Evolutionary conservation across 78 protist species (phyloP).

Genomic region (Emiliania huxleyi): DNA sequence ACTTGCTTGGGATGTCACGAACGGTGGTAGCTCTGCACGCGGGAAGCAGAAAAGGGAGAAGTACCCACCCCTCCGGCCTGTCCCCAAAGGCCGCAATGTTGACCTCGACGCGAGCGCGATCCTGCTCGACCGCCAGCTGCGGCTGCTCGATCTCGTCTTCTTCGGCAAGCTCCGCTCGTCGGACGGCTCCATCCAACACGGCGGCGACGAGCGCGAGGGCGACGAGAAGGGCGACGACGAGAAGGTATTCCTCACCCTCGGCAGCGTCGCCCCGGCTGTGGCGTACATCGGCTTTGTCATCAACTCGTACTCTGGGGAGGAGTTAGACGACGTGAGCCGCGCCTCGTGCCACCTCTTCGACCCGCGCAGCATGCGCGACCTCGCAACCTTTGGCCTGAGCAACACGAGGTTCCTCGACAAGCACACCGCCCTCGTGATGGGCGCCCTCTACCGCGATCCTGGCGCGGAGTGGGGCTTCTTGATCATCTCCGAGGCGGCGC

Average conservation of each 20-base stretch:
- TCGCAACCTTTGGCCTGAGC: neutral
- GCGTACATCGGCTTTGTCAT: constrained; percentile 3
- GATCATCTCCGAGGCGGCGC: neutral
- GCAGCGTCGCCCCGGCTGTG: neutral
- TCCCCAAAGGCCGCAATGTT: neutral
- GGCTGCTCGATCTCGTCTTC: too few species aligned
- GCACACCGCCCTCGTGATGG: neutral
- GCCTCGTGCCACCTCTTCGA: neutral
- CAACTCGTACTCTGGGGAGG: neutral
- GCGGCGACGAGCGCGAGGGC: constrained; percentile 8
- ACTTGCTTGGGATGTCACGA: neutral
- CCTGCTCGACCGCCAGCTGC: neutral
- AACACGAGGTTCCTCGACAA: neutral
- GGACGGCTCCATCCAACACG: neutral
- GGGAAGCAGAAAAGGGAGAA: too few species aligned
- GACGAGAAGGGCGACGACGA: constrained; percentile 1
- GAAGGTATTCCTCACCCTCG: neutral
- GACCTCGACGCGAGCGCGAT: neutral
- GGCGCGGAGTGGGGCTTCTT: too few species aligned
- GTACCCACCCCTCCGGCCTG: too few species aligned
- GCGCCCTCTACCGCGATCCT: neutral
- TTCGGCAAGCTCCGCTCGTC: too few species aligned
- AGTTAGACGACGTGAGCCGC: neutral
- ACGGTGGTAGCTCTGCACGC: too few species aligned
- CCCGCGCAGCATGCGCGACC: too few species aligned